phyloP scores from a whole-genome alignment of 805 yeast species.

The Pichia thaimueangensis region DNA sequence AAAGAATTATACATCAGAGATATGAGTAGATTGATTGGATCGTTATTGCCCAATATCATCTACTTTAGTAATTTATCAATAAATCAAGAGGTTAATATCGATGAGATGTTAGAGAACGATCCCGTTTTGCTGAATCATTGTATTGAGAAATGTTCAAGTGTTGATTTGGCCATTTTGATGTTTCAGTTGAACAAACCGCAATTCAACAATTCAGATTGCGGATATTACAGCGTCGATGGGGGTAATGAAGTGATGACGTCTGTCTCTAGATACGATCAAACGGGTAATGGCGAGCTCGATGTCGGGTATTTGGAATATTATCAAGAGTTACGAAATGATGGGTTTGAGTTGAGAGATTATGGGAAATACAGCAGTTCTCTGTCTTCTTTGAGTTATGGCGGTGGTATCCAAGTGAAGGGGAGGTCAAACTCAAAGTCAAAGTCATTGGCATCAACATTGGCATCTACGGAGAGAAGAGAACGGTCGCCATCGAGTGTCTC shows the following conservation, averaged over 20 bases:
- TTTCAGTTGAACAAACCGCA: constrained; percentile 26
- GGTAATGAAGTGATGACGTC: neutral
- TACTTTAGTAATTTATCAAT: constrained; percentile 24
- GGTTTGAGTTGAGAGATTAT: constrained; percentile 36
- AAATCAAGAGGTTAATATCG: constrained; percentile 14
- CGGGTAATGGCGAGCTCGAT: constrained; percentile 11
- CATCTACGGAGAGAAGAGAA: neutral
- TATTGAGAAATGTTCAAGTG: constrained; percentile 19
- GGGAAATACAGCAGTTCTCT: constrained; percentile 25
- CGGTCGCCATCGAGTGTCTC: neutral
- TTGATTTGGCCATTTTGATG: constrained; percentile 26
- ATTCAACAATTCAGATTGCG: too few species aligned
- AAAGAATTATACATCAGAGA: constrained; percentile 73
- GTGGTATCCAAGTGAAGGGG: too few species aligned
- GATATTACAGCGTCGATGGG: neutral
- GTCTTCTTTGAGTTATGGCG: constrained; percentile 9
- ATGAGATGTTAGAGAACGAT: constrained; percentile 14
- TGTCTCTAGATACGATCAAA: neutral
- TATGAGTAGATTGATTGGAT: constrained; percentile 65
- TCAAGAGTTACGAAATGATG: constrained; percentile 26
- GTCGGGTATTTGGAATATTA: constrained; percentile 23
- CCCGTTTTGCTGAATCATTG: constrained; percentile 10
- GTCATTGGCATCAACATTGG: neutral
- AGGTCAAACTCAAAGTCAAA: neutral
- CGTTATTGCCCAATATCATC: constrained; percentile 43